Base-by-base conservation (phyloP, 2,329 filamentous ascomycete species). In the Fusarium tjaetaba region DNA sequence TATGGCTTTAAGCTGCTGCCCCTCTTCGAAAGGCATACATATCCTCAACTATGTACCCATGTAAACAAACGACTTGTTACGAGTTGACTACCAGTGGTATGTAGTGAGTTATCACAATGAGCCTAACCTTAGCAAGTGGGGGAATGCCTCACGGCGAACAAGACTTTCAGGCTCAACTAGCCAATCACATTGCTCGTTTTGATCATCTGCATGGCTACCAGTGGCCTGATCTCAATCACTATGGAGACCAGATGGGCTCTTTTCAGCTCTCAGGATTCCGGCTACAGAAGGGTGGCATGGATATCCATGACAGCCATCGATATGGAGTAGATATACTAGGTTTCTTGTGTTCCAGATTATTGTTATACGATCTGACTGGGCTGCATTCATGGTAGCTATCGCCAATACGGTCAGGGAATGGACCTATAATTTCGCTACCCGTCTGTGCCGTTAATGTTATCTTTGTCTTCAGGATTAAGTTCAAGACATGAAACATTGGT, bases 211-310 rank as follows among this genome's bases (percentile, higher is more conserved):
- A 68, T 46, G 28, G 55, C 63, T 71, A 20, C 51, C 46, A 70
- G 53, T 67, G 70, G 52, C 61, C 70, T 67, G 61, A 71, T 62
- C 48, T 70, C 36, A 72, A 61, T 72, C 70, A 73, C 58, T 70
- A 70, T 53, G 67, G 67, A 70, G 52, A 70, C 68, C 42, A 61
- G 34, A 41, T 34, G 34, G 48, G 11, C 46, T 48, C 26, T 36
- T 28, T 34, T 46, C 51, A 65, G 65, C 45, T 65, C 28, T 42
- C 24, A 57, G 30, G 49, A 48, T 42, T 61, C 26, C 26, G 30
- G n/a, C 46, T 28, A 22, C 32, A 62, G 48, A 52, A 51, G n/a
- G 8, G 8, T 28, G 59, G 16, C 49, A 56, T 43, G 57, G 58
- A 38, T 65, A 30, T 56, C 18, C 14, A 62, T 55, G 41, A 43